These are phyloP conservation scores for Pinus taeda DNA, from an alignment of 75 land plant species.

Conservation along the genomic window DNA sequence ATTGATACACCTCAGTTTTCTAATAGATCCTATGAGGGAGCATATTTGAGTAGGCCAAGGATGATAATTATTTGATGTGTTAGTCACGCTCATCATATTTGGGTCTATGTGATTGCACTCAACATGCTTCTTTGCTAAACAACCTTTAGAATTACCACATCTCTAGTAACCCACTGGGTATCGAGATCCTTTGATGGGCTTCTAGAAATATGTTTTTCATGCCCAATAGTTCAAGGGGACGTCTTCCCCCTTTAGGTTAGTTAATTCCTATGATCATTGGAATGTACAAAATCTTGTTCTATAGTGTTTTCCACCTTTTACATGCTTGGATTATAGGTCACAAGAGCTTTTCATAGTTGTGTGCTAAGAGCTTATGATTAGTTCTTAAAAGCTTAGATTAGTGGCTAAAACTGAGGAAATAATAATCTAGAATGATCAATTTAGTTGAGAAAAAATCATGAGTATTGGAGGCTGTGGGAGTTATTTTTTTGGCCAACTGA, in stretches of 20 bases:
- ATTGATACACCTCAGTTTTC: neutral
- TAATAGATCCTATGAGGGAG: constrained; percentile 54
- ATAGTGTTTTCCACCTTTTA: constrained; percentile 23
- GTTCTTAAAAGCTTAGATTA: too few relatives aligned
- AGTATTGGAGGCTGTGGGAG: too few relatives aligned
- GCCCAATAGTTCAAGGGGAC: constrained; percentile 65
- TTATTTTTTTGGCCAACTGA: too few relatives aligned
- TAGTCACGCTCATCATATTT: neutral
- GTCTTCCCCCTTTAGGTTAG: constrained; percentile 34
- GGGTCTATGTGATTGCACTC: constrained; percentile 16
- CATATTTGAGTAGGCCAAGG: constrained; percentile 33
- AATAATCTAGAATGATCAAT: too few relatives aligned
- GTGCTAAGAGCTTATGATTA: too few relatives aligned
- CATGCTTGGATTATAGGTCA: neutral
- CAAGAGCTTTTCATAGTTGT: too few relatives aligned
- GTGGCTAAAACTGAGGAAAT: too few relatives aligned
- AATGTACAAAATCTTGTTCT: constrained; percentile 47
- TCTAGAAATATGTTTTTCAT: constrained; percentile 69
- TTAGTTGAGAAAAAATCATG: too few relatives aligned
- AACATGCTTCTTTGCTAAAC: constrained; percentile 16
- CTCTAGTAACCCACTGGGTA: constrained; percentile 31
- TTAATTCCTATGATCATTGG: constrained; percentile 21
- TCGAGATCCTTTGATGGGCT: constrained; percentile 68
- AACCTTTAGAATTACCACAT: constrained; percentile 18
- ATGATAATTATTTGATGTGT: constrained; percentile 12